Evolutionary conservation across 768 basidiomycete genomes (phyloP).

Genomic region (Tricholoma matsutake): DNA sequence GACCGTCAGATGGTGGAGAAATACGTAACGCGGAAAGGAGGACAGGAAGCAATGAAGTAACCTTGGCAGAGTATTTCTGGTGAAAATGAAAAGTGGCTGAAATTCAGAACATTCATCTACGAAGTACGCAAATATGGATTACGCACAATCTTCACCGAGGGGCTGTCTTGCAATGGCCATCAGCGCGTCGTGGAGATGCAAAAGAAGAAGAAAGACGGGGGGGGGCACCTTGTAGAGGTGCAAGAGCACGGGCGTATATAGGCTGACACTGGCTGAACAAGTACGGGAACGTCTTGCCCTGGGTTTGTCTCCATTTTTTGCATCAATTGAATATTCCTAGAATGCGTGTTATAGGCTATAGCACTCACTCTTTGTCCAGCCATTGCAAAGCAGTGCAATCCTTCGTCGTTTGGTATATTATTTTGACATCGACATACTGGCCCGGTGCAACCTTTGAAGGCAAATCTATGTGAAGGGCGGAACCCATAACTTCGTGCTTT

Average conservation of each 20-base stretch:
- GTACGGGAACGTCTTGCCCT: conserved; percentile 81
- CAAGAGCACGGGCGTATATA: conserved; percentile 78
- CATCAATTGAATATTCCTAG: not conserved
- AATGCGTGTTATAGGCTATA: not conserved
- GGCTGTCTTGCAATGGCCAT: conserved; percentile 54
- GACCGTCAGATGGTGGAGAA: conserved; percentile 70
- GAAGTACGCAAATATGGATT: not conserved
- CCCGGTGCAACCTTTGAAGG: conserved; percentile 39
- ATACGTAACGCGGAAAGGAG: conserved; percentile 81
- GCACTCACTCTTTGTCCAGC: conserved; percentile 71
- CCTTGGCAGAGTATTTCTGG: conserved; percentile 81
- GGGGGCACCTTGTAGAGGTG: conserved; percentile 69
- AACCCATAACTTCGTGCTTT: conserved; percentile 73
- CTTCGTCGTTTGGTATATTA: conserved; percentile 72
- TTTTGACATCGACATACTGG: conserved; percentile 47
- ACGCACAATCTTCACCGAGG: conserved; percentile 78
- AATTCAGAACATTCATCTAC: not conserved
- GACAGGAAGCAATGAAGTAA: conserved; percentile 77
- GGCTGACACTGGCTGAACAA: conserved; percentile 94
- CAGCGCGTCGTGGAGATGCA: not conserved
- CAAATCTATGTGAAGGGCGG: conserved; percentile 63
- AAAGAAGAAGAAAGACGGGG: not conserved
- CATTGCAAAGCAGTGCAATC: conserved; percentile 81
- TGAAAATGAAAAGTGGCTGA: not conserved
- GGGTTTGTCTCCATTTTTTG: conserved; percentile 60